Evolutionary conservation across 352 stramenopile genomes (phyloP), one percentile per base, ranked within the genome.

Genomic region (Phytophthora pluvialis): DNA sequence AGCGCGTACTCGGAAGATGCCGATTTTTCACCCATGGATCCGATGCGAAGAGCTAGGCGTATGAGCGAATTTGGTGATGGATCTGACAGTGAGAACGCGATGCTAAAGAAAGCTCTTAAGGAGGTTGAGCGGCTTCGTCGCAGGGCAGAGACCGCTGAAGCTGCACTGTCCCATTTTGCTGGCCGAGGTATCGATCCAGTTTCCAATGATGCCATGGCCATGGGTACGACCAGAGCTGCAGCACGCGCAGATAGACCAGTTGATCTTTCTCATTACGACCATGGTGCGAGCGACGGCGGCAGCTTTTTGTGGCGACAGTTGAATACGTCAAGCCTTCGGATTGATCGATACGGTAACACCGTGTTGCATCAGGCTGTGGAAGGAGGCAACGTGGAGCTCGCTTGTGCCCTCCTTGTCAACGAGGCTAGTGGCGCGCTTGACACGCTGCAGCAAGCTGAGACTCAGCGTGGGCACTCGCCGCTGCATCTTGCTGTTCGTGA

Each of bases 61-160:
- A 55, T 65, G 42, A 44, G 16, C 9, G 66, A 70, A n/a, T 58
- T 63, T 28, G 48, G 48, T 12, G 64, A 50, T 46, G 50, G 32
- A 29, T 40, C 39, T 16, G 56, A 69, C 11, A 42, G 32, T 21
- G 73, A 78, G 4, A 76, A 78, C 43, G 52, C 50, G n/a, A 78
- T 82, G 78, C 62, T 86, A 3, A 73, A 77, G 11, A 78, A 78
- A 29, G 82, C 80, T 15, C 56, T 89, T 1, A 71, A 52, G 18
- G 82, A 89, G 45, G 48, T 91, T 16, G 80, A 91, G 33, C 61
- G 75, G 12, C 75, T 91, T 40, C 78, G 82, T 53, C 67, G 74
- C 28, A 77, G 82, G n/a, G 82, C 82, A 18, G 82, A 88, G 56
- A 77, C 67, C 16, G 82, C 82, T 32, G 82, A 91, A 69, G 80